These are phyloP conservation scores for Thraustochytrium sp. DNA, from an alignment of 352 stramenopile genomes.

Conservation along the genomic window DNA sequence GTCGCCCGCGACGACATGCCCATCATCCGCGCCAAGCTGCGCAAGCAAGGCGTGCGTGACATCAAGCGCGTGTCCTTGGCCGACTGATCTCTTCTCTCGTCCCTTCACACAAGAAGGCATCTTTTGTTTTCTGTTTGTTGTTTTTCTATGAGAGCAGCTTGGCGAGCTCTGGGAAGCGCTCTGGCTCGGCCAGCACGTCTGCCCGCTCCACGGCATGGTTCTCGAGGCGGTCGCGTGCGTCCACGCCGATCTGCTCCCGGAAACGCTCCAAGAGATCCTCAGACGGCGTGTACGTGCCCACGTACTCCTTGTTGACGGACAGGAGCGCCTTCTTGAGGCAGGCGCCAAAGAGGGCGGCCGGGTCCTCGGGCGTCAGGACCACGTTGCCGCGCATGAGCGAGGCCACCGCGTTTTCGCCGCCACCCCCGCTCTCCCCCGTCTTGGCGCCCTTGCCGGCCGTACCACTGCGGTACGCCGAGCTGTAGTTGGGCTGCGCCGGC, in stretches of 20 bases:
- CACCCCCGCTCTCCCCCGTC: not conserved
- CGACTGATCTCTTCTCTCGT: not conserved
- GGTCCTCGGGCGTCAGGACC: not conserved
- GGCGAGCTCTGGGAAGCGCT: not conserved
- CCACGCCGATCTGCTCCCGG: not conserved
- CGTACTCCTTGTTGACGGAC: slow-evolving; percentile 20
- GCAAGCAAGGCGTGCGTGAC: not conserved
- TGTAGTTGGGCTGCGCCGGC: slow-evolving; percentile 1
- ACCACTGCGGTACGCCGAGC: slow-evolving; percentile 12
- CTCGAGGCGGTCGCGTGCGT: not conserved
- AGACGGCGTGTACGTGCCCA: not conserved
- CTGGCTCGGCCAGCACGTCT: not conserved
- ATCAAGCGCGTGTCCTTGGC: not conserved
- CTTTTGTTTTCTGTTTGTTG: not conserved
- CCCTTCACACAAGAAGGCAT: not conserved
- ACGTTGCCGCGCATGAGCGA: not conserved
- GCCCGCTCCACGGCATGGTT: not conserved
- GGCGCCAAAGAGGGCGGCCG: not conserved
- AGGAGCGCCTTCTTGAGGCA: slow-evolving; percentile 14
- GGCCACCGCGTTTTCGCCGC: not conserved
- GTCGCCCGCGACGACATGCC: slow-evolving; percentile 20
- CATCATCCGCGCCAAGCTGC: slow-evolving; percentile 18
- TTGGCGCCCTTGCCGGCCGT: not conserved
- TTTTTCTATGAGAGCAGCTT: not conserved
- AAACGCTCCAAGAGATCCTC: not conserved